Base-by-base conservation (phyloP, 768 basidiomycete genomes). In the Mycena rebaudengoi region DNA sequence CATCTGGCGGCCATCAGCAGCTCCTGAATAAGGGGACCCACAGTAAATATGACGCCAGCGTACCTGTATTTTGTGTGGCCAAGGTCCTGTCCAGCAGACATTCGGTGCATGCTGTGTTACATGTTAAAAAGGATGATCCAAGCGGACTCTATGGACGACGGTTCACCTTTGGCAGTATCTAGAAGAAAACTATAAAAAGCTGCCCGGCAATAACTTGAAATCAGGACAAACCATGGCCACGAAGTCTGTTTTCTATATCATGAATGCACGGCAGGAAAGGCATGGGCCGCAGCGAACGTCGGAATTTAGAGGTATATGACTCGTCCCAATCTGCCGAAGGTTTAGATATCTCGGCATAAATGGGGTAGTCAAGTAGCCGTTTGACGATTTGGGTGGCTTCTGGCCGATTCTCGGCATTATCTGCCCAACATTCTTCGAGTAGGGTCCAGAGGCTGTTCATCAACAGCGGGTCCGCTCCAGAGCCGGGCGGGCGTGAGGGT, bases 311-410 rank as follows among this genome's bases (percentile, higher is more conserved):
- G 7, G 35, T 63, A 6, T 51, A 63, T 33, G 3, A 6, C 1
- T 63, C 54, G 13, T 50, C 54, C 54, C 62, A 57, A 25, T 63
- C 55, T 12, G 51, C 12, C 14, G 29, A n/a, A 16, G 21, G 32
- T 12, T n/a, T 8, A 4, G 39, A 35, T 28, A 62, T 66, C 7
- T 55, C 26, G 5, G 73, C 56, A 12, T 49, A n/a, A 16, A 61
- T 61, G 10, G 11, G 16, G 21, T 35, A 29, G 26, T 29, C 49
- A 8, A 20, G 3, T 7, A 53, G 50, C 20, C 20, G 29, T 13
- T 63, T 7, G 11, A 63, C 48, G 18, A 57, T 41, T 20, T 63
- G 33, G 11, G 39, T 10, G 10, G 48, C 46, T 11, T 5, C 28
- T 13, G 62, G 62, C 14, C 54, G 62, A 20, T 13, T 29, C 26